Evolutionary conservation across 2,329 filamentous ascomycete species (phyloP).

Genomic region (Proliferodiscus dingleyae): DNA sequence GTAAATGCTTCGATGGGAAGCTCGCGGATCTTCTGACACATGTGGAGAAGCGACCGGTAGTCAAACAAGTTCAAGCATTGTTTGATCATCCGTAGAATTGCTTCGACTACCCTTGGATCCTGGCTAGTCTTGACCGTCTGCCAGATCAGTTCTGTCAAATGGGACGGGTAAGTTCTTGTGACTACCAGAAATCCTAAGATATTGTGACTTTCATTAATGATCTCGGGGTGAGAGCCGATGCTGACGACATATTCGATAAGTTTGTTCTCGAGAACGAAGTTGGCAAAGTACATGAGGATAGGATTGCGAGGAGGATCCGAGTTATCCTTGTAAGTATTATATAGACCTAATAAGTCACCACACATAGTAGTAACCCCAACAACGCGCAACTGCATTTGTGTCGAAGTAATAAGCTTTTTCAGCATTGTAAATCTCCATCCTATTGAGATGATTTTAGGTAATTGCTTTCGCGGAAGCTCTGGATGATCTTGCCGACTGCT

Average conservation of each 20-base stretch:
- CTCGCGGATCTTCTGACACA: conserved; percentile 65
- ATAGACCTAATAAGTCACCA: conserved; percentile 61
- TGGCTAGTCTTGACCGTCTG: conserved; percentile 74
- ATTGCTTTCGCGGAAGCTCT: conserved; percentile 33
- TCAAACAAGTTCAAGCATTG: conserved; percentile 46
- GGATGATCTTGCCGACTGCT: conserved; percentile 24
- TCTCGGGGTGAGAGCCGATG: conserved; percentile 85
- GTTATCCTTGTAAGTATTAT: conserved; percentile 45
- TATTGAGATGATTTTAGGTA: conserved; percentile 47
- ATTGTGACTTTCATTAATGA: conserved; percentile 76
- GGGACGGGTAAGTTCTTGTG: conserved; percentile 64
- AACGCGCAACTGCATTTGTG: conserved; percentile 87
- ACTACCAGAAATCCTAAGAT: conserved; percentile 84
- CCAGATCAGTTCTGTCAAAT: conserved; percentile 80
- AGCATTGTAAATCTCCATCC: conserved; percentile 68
- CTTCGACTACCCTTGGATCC: conserved; percentile 78
- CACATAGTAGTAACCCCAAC: conserved; percentile 73
- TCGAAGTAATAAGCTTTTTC: conserved; percentile 70
- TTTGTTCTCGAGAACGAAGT: conserved; percentile 63
- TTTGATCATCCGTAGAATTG: conserved; percentile 63
- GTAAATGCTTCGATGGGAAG: conserved; percentile 62
- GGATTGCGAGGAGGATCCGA: conserved; percentile 37
- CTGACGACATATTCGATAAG: conserved; percentile 85
- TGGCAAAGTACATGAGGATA: conserved; percentile 62
- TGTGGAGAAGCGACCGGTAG: conserved; percentile 50